Conservation (phyloP, 208 protist genomes). For the Trypanosomatidae sp. region DNA sequence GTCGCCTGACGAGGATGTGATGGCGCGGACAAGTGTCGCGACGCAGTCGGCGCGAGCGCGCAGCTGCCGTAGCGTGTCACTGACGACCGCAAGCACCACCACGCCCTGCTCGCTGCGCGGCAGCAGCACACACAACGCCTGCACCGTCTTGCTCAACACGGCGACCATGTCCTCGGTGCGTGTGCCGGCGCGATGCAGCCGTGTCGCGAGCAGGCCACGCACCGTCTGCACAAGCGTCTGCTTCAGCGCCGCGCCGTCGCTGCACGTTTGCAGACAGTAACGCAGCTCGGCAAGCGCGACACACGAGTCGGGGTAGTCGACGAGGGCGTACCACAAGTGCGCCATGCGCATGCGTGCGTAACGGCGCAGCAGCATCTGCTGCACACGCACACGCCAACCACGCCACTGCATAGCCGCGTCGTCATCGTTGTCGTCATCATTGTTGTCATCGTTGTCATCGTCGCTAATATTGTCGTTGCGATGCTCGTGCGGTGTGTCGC, state of each 20-base stretch:
- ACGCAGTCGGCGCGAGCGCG: constrained; percentile 65
- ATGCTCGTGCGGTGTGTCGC: too few relatives aligned
- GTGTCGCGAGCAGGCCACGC: constrained; percentile 43
- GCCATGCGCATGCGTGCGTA: constrained; percentile 47
- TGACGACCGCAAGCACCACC: constrained; percentile 56
- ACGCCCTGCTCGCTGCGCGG: constrained; percentile 63
- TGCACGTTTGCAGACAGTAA: constrained; percentile 37
- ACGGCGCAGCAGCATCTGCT: constrained; percentile 27
- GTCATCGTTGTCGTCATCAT: not conserved
- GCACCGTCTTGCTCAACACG: constrained; percentile 64
- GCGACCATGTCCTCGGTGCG: constrained; percentile 77
- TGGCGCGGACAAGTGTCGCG: constrained; percentile 58
- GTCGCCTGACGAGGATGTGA: too few relatives aligned
- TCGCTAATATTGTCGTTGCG: too few relatives aligned
- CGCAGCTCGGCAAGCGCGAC: constrained; percentile 66
- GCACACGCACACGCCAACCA: constrained; percentile 53
- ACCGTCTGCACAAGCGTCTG: constrained; percentile 38
- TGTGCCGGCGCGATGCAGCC: constrained; percentile 72
- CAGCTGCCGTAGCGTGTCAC: constrained; percentile 66
- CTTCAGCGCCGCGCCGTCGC: constrained; percentile 29
- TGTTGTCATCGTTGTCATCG: constrained; percentile 1
- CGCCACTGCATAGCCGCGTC: constrained; percentile 6
- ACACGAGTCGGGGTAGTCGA: constrained; percentile 73
- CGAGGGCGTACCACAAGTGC: constrained; percentile 74
- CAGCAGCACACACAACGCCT: constrained; percentile 64